A percentile compares a stretch with the other conserved stretches of the same genome.
These are phyloP conservation scores for Talaromyces sp. DNA, from an alignment of 2,329 filamentous ascomycete genomes.

Conservation along the genomic window DNA sequence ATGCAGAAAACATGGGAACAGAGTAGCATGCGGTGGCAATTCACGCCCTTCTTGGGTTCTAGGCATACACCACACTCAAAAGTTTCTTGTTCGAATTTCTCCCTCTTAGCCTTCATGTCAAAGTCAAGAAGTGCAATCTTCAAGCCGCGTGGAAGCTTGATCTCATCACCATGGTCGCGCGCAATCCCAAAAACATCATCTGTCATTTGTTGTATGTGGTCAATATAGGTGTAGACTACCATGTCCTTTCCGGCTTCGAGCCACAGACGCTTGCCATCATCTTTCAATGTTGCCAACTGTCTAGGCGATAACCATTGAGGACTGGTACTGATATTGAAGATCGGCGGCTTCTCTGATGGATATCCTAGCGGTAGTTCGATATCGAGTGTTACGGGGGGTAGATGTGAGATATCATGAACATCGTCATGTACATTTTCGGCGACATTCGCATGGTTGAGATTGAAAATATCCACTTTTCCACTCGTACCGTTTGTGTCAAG, in stretches of 20 bases:
- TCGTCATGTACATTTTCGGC: slow-evolving; percentile 29
- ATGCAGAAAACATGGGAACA: slow-evolving; percentile 92
- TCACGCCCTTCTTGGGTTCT: slow-evolving; percentile 82
- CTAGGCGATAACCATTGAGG: slow-evolving; percentile 53
- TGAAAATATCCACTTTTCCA: slow-evolving; percentile 22
- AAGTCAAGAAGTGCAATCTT: slow-evolving; percentile 74
- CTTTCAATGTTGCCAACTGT: slow-evolving; percentile 44
- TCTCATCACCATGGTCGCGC: slow-evolving; percentile 36
- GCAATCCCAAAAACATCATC: slow-evolving; percentile 54
- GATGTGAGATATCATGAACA: slow-evolving; percentile 49
- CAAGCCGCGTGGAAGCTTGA: slow-evolving; percentile 49
- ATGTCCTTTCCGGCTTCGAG: slow-evolving; percentile 57
- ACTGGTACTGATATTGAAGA: slow-evolving; percentile 47
- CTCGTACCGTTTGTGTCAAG: slow-evolving; percentile 29
- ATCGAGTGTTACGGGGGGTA: slow-evolving; percentile 55
- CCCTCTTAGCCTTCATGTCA: slow-evolving; percentile 69
- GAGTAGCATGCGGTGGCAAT: slow-evolving; percentile 75
- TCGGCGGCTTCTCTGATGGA: slow-evolving; percentile 52
- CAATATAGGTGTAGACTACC: slow-evolving; percentile 59
- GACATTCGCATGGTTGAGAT: slow-evolving; percentile 8
- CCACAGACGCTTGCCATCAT: slow-evolving; percentile 53
- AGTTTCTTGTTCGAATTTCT: slow-evolving; percentile 75
- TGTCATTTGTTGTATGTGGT: slow-evolving; percentile 57
- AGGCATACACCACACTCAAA: slow-evolving; percentile 87
- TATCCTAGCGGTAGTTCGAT: slow-evolving; percentile 56